Percentiles rank a stretch among this genome's conserved stretches.
Evolutionary conservation across 345 rosid genomes (phyloP).

Genomic region (Eucalyptus dawsonii): DNA sequence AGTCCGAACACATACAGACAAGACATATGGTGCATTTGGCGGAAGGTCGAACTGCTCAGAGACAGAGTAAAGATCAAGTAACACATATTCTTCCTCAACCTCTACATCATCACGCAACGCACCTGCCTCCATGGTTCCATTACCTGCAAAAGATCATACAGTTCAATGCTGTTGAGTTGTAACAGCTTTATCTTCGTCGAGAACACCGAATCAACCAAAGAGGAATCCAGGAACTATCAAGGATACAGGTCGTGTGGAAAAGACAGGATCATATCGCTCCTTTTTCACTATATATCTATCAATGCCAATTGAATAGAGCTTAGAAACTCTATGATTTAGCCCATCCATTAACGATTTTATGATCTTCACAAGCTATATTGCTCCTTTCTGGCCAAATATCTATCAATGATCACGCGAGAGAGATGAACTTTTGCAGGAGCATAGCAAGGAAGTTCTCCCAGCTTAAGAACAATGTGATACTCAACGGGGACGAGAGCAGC

Average conservation of each 20-base stretch:
- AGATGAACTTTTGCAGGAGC: neutral
- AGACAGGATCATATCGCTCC: neutral
- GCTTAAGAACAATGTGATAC: neutral
- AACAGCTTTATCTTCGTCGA: neutral
- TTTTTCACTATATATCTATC: neutral
- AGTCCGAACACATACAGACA: slow-evolving; percentile 19
- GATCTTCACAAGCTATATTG: neutral
- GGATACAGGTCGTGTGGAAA: neutral
- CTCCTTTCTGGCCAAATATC: neutral
- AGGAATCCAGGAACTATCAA: neutral
- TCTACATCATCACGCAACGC: neutral
- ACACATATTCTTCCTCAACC: slow-evolving; percentile 29
- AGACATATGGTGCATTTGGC: slow-evolving; percentile 33
- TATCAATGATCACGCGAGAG: neutral
- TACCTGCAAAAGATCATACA: neutral
- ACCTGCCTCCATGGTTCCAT: slow-evolving; percentile 19
- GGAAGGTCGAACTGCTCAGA: slow-evolving; percentile 23
- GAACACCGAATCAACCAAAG: neutral
- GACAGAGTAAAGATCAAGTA: slow-evolving; percentile 46
- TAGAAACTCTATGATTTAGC: neutral
- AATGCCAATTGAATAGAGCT: neutral
- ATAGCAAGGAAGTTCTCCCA: neutral
- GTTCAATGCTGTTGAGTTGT: neutral
- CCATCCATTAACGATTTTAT: neutral
- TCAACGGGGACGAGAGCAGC: neutral